phyloP scores from a whole-genome alignment of 805 yeast genomes.

The Kuraishia capsulata region DNA sequence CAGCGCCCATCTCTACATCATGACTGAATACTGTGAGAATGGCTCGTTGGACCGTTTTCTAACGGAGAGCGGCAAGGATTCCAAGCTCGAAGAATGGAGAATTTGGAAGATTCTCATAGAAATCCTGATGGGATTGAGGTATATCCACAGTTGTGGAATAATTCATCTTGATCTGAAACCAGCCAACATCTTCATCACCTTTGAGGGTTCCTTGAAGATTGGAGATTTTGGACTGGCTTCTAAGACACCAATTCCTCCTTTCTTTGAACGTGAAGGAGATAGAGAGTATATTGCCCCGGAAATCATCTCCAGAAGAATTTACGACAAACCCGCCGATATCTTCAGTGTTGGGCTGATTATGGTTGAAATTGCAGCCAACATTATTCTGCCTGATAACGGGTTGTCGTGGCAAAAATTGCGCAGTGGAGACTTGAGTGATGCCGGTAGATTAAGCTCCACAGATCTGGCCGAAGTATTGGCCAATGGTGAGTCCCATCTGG shows the following conservation, averaged over 20 bases:
- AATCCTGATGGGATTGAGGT: constrained; percentile 67
- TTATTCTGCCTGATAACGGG: constrained; percentile 91
- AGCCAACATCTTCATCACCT: constrained; percentile 87
- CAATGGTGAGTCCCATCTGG: not conserved
- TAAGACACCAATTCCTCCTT: constrained; percentile 59
- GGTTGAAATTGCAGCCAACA: constrained; percentile 94
- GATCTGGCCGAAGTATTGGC: constrained; percentile 34
- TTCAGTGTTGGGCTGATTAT: constrained; percentile 91
- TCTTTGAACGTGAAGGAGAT: constrained; percentile 92
- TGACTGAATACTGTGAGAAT: constrained; percentile 91
- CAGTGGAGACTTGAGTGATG: constrained; percentile 92
- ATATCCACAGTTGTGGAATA: constrained; percentile 68
- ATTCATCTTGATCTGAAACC: constrained; percentile 92
- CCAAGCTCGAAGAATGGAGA: constrained; percentile 89
- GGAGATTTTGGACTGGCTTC: constrained; percentile 97
- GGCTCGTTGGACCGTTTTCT: constrained; percentile 81
- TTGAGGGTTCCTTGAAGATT: constrained; percentile 88
- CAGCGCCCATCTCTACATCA: constrained; percentile 68
- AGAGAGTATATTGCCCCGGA: constrained; percentile 98
- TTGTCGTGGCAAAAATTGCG: constrained; percentile 93
- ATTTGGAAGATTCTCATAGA: constrained; percentile 95
- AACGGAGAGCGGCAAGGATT: constrained; percentile 63
- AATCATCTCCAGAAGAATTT: constrained; percentile 69
- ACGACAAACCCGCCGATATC: constrained; percentile 88
- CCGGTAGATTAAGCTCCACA: constrained; percentile 75